Base-by-base conservation (phyloP, 768 basidiomycete genomes). In the Hortiboletus flavorubellus region DNA sequence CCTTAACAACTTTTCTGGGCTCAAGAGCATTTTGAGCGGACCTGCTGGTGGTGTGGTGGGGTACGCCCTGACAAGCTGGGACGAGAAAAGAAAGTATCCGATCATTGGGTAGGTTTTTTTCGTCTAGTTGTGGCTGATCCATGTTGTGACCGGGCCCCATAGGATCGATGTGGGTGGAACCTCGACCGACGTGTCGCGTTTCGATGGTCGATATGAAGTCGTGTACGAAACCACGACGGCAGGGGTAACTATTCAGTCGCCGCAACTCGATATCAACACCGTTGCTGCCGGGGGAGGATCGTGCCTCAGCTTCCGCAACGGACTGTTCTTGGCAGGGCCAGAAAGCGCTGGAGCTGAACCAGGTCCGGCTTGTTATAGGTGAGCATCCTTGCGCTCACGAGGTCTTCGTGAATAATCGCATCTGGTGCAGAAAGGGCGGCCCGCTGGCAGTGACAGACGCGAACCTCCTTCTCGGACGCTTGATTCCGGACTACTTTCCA, bases 1-100 rank as follows among this genome's bases (percentile, higher is more conserved):
- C 66, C 72, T 89, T 12, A 71, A 81, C 54, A 89, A 91, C 64
- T 98, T 98, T 69, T 93, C 91, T 0, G 96, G 95, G 0, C 72
- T 98, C 62, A 95, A 94, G 78, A 92, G 89, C 59, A 94, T 98
- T 59, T 72, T 97, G 37, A 93, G 91, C 62, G 92, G 91, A 3
- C 96, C 95, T 0, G 96, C 95, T 0, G 95, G 95, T 3, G 95
- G 95, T 4, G 96, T 98, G 6, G 96, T 98, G 0, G 96, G 96
- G 0, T 96, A 92, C 64, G 92, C 94, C 0, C 74, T 93, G 60
- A 74, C 75, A n/a, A 93, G 91, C 63, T 97, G 93, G 89, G 92
- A 93, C 60, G 80, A 79, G 46, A 73, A 84, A 59, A 68, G 76
- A 61, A 85, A 80, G 63, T 74, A 79, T 34, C 90, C 94, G 0